Percentiles rank a stretch among this genome's conserved stretches.
Conservation (phyloP, 2,329 filamentous ascomycete species). For the Clonostachys byssicola region DNA sequence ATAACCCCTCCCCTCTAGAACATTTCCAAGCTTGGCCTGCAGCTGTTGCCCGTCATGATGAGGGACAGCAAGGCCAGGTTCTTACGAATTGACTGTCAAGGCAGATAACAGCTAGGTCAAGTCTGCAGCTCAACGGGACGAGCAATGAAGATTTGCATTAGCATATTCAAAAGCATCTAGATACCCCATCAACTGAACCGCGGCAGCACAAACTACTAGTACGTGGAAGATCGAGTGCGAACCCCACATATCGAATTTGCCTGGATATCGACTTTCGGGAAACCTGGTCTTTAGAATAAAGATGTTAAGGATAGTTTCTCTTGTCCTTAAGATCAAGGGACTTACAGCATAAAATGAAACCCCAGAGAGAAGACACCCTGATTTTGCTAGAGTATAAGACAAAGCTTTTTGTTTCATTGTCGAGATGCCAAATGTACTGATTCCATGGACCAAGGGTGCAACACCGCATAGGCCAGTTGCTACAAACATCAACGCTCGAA, state of each 20-base stretch:
- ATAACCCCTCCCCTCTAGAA: too few relatives aligned
- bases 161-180: conserved; percentile 15
- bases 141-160: conserved; percentile 1
- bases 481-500: conserved; percentile 28
- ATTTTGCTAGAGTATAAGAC: conserved; percentile 33
- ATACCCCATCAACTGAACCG: conserved; percentile 30
- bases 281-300: conserved; percentile 23
- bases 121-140: too few relatives aligned
- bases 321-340: conserved; percentile 3
- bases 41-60: too few relatives aligned
- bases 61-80: too few relatives aligned
- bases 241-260: conserved; percentile 35
- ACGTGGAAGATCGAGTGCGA: conserved; percentile 41
- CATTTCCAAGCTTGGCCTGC: too few relatives aligned
- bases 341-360: conserved; percentile 31
- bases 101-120: too few relatives aligned
- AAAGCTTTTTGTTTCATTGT: conserved; percentile 27
- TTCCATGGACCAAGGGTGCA: conserved; percentile 29
- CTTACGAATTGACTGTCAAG: too few relatives aligned
- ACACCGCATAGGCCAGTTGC: conserved; percentile 29
- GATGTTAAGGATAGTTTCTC: too few relatives aligned
- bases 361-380: conserved; percentile 24
- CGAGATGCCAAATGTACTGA: conserved; percentile 27
- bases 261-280: conserved; percentile 32
- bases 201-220: conserved; percentile 29